These are phyloP conservation scores for Buddleja alternifolia DNA, from an alignment of 257 asterid genomes.

Conservation along the genomic window DNA sequence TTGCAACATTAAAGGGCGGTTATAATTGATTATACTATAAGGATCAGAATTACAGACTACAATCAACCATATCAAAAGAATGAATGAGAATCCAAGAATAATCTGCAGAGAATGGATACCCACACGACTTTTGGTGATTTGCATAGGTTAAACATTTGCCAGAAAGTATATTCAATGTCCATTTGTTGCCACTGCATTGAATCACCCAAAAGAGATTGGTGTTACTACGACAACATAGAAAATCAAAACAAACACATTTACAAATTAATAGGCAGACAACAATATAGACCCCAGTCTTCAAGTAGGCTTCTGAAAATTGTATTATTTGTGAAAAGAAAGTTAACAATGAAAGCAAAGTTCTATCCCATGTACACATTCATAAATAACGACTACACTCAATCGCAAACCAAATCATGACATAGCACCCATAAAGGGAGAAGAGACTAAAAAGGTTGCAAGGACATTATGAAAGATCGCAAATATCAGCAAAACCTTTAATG, in stretches of 20 bases:
- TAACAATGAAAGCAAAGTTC: constrained; percentile 19
- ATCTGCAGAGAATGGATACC: constrained; percentile 47
- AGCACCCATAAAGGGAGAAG: background rate
- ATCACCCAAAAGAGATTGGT: constrained; percentile 33
- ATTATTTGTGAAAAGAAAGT: background rate
- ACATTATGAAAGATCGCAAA: background rate
- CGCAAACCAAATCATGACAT: background rate
- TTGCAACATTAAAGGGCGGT: constrained; percentile 12
- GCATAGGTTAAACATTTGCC: constrained; percentile 99
- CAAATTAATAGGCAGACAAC: constrained; percentile 7
- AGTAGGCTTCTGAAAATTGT: constrained; percentile 9
- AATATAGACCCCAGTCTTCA: constrained; percentile 7
- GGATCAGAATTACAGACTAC: constrained; percentile 10
- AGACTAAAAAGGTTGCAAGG: background rate
- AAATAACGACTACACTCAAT: background rate
- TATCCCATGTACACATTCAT: background rate
- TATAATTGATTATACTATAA: constrained; percentile 8
- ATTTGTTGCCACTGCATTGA: constrained; percentile 93
- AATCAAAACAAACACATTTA: constrained; percentile 8
- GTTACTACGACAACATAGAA: constrained; percentile 27
- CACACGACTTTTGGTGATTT: constrained; percentile 98
- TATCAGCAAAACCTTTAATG: background rate
- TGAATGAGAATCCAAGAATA: constrained; percentile 26
- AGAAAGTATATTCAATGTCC: constrained; percentile 97
- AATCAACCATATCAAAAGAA: constrained; percentile 21